phyloP scores from a whole-genome alignment of 345 rosid genomes.

The Brassica nigra region DNA sequence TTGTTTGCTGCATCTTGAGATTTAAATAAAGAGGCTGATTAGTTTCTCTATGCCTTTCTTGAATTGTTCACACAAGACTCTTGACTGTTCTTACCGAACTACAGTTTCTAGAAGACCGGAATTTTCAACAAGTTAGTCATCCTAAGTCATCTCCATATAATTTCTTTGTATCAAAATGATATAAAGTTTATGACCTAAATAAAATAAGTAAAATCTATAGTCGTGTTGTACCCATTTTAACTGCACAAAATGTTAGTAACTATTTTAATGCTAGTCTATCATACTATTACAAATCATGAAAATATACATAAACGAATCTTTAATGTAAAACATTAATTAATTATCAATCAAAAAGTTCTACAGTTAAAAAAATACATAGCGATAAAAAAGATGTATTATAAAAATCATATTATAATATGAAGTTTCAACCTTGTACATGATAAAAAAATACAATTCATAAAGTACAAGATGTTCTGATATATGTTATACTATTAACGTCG shows the following conservation, averaged over 20 bases:
- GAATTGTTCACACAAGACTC: not conserved
- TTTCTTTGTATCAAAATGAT: not conserved
- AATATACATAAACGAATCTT: too few species aligned
- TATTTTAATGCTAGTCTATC: too few species aligned
- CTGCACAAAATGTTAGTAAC: too few species aligned
- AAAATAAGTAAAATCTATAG: not conserved
- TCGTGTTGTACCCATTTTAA: too few species aligned
- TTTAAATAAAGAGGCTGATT: not conserved
- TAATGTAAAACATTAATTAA: too few species aligned
- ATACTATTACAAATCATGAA: too few species aligned
- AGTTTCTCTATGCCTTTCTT: not conserved
- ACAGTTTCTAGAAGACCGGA: not conserved
- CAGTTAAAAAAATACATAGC: too few species aligned
- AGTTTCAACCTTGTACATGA: not conserved
- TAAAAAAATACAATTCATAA: not conserved
- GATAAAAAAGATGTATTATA: too few species aligned
- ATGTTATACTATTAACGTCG: conserved; percentile 9
- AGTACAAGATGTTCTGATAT: not conserved
- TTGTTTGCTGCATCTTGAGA: not conserved
- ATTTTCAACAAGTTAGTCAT: not conserved
- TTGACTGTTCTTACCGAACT: too few species aligned
- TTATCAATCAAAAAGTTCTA: too few species aligned
- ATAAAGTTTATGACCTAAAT: not conserved
- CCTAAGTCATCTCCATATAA: not conserved
- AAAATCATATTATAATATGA: not conserved